Conservation (phyloP, 768 basidiomycete genomes). For the Macrolepiota albuminosa region DNA sequence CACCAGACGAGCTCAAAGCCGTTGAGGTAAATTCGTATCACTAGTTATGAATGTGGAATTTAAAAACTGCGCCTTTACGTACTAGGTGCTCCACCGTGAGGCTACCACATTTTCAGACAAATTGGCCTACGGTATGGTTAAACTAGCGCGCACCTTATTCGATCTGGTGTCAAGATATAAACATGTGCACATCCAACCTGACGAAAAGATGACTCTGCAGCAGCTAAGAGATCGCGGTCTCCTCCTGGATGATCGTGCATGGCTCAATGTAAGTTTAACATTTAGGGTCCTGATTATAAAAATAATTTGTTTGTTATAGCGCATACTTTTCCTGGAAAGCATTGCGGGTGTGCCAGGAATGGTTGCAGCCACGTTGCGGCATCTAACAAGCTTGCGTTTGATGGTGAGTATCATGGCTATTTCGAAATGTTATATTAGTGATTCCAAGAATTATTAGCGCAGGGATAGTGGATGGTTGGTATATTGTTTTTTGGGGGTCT, state of each 20-base stretch:
- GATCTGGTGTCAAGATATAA: conserved; percentile 87
- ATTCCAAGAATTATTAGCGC: conserved; percentile 26
- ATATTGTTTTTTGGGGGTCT: not conserved
- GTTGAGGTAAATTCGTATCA: conserved; percentile 48
- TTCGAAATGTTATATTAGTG: not conserved
- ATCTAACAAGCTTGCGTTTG: conserved; percentile 81
- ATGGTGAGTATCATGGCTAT: conserved; percentile 49
- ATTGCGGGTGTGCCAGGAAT: conserved; percentile 96
- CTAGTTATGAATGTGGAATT: not conserved
- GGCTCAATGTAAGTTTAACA: conserved; percentile 56
- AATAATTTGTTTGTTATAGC: conserved; percentile 23
- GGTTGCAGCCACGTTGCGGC: conserved; percentile 87
- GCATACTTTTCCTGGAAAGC: conserved; percentile 68
- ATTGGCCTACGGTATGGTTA: conserved; percentile 62
- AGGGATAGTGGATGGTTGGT: conserved; percentile 48
- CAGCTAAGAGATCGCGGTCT: conserved; percentile 75
- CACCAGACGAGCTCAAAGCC: conserved; percentile 62
- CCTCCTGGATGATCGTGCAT: conserved; percentile 67
- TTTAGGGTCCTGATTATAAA: not conserved
- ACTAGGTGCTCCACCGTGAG: conserved; percentile 64
- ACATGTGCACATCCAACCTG: conserved; percentile 58
- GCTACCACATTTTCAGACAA: conserved; percentile 69
- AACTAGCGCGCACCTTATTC: conserved; percentile 58
- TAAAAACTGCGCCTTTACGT: not conserved
- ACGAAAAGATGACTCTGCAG: conserved; percentile 59